Evolutionary conservation across 2,329 filamentous ascomycete genomes (phyloP).

Genomic region (Escovopsis sp.): DNA sequence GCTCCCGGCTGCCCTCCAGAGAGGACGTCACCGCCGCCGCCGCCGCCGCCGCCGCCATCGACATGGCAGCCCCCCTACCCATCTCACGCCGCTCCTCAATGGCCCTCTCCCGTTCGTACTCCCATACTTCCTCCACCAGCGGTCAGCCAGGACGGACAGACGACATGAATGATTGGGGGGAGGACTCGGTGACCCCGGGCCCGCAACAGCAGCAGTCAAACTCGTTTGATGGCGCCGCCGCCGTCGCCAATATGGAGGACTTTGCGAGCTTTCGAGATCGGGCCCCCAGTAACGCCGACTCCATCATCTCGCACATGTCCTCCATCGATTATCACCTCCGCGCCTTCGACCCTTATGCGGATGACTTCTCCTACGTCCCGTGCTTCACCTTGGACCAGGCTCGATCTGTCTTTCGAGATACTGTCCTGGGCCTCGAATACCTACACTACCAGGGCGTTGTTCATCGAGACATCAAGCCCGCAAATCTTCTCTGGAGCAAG

Average conservation of each 20-base stretch:
- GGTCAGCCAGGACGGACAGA: constrained; percentile 18
- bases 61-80: constrained; percentile 21
- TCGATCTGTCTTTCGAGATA: constrained; percentile 77
- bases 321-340: constrained; percentile 43
- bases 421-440: constrained; percentile 84
- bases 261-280: constrained; percentile 38
- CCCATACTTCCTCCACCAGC: constrained; percentile 24
- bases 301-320: constrained; percentile 55
- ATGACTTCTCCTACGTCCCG: constrained; percentile 86
- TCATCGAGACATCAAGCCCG: constrained; percentile 73
- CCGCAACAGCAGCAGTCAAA: constrained; percentile 33
- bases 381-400: constrained; percentile 79
- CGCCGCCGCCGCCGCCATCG: constrained; percentile 16
- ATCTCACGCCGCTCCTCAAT: constrained; percentile 28
- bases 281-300: constrained; percentile 69
- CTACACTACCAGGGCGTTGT: constrained; percentile 77
- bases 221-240: constrained; percentile 20
- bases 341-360: constrained; percentile 53
- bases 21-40: constrained; percentile 23
- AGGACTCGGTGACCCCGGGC: constrained; percentile 38
- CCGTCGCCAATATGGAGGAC: constrained; percentile 60
- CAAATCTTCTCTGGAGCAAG: constrained; percentile 76
- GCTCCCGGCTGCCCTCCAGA: constrained; percentile 27
- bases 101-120: constrained; percentile 32
- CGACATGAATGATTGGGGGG: constrained; percentile 24